Base-by-base conservation (phyloP, 192 early-diverging fungal genomes). In the Chytriomyces sp. region DNA sequence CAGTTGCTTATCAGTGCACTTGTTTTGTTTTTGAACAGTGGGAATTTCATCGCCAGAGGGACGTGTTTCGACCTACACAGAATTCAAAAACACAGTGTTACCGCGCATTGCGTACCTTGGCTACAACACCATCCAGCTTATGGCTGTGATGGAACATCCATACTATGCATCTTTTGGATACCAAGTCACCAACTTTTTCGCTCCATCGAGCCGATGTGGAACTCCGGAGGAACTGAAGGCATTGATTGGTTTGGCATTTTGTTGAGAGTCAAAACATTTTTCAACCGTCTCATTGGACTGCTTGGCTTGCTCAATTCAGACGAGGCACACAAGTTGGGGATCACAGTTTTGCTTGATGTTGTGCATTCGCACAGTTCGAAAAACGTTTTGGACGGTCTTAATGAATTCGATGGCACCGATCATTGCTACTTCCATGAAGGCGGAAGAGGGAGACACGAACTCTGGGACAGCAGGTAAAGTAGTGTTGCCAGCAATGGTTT, bases 161-260 rank as follows among this genome's bases (percentile, higher is more conserved):
- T 99, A 99, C 84, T 99, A 98, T 76, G 97, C 96, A 49, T 94
- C 92, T 8, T 98, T 98, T 76, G 97, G 97, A 3, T 99, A 99
- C 82, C 97, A 99, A 80, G 97, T 99, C 64, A 97, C 97, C 45
- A 95, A 91, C 77, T 98, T 97, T 83, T 99, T 95, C 84, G 94
- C 95, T n/a, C 90, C 92, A 45, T 93, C 95, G 66, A 92, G 91
- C 80, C 93, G 97, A 45, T 97, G 93, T 78, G 96, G 88, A n/a
- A 92, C 93, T 44, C 97, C 97, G 10, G 97, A 98, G 80, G 94
- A 96, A 35, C 86, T 98, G 57, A 97, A 90, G 86, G 91, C 92
- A 79, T 81, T 98, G 57, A 91, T 98, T 18, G 97, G 96, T 76
- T 92, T 92, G 45, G 96, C 11, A 23, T 3, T 44, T 24, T 64